phyloP scores from a whole-genome alignment of 139 green algal species.

The Chara braunii region DNA sequence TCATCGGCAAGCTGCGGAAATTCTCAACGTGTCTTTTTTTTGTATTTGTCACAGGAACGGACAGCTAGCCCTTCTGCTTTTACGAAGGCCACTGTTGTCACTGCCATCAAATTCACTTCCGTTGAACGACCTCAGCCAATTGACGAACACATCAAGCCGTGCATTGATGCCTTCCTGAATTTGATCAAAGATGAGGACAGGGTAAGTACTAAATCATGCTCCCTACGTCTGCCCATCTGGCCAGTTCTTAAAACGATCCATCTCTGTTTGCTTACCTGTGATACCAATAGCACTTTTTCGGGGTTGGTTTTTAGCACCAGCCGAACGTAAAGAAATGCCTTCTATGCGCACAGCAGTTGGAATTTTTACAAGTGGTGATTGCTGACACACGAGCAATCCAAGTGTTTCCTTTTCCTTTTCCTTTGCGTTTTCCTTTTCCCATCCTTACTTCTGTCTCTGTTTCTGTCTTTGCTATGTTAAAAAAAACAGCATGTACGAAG shows the following conservation, averaged over 20 bases:
- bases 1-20: no score
- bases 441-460: conserved; percentile 2
- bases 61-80: conserved; percentile 22
- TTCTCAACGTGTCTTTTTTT: conserved; percentile 1
- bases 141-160: conserved; percentile 50
- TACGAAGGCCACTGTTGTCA: conserved; percentile 51
- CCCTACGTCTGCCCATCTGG: background rate
- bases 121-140: conserved; percentile 55
- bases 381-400: no score
- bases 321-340: no score
- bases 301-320: no score
- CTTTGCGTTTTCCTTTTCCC: no score
- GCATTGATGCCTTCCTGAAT: conserved; percentile 56
- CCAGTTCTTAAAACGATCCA: no score
- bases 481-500: conserved; percentile 67
- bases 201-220: conserved; percentile 6
- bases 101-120: conserved; percentile 59
- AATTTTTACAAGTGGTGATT: no score
- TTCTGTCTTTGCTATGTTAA: no score
- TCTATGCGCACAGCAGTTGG: no score
- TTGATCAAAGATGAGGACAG: conserved; percentile 53
- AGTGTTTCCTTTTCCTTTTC: no score
- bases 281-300: no score
- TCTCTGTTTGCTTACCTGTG: no score
- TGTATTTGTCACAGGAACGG: conserved; percentile 24